Base-by-base conservation (phyloP, 169 alveolate species). In the Plasmodium coatneyi region DNA sequence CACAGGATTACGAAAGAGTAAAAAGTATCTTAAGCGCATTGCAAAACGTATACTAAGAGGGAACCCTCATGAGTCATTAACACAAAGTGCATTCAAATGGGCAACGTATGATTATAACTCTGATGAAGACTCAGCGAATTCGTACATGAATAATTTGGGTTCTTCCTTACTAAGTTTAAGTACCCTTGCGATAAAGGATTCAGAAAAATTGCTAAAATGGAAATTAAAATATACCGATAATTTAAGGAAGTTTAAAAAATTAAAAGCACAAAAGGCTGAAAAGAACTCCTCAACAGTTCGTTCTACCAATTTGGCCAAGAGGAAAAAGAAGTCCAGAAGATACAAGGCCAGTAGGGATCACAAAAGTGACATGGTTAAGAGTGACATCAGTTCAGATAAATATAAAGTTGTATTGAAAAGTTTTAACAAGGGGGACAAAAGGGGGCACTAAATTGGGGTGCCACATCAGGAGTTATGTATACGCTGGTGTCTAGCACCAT, bases 61-160 rank as follows among this genome's bases (percentile, higher is more conserved):
- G n/a, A 71, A 87, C n/a, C 93, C 93, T n/a, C 93, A 87, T 87
- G 93, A 54, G 36, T 39, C 89, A 2, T 36, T 87, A 78, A 34
- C 70, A 34, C 79, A 87, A 78, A 87, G 78, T 60, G 22, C 82
- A 19, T 87, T 71, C 71, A 87, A 78, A 78, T 87, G 71, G 46
- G 36, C 93, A 16, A 79, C 41, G 9, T 52, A 87, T 78, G 25
- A 87, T 78, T 54, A 78, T 56, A 78, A 32, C 25, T 34, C 71
- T 5, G 93, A 87, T 39, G 71, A 76, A 78, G 71, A 66, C 70
- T 54, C 84, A 5, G 49, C 32, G 6, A 56, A 22, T 9, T 78
- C 86, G 28, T 39, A 56, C 81, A 83, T 16, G 19, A 86, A 76
- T 52, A 87, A 87, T 78, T 49, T 87, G 16, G 34, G 36, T 6